Conservation (phyloP, 108 stramenopile species). For the Skeletonema marinoi region DNA sequence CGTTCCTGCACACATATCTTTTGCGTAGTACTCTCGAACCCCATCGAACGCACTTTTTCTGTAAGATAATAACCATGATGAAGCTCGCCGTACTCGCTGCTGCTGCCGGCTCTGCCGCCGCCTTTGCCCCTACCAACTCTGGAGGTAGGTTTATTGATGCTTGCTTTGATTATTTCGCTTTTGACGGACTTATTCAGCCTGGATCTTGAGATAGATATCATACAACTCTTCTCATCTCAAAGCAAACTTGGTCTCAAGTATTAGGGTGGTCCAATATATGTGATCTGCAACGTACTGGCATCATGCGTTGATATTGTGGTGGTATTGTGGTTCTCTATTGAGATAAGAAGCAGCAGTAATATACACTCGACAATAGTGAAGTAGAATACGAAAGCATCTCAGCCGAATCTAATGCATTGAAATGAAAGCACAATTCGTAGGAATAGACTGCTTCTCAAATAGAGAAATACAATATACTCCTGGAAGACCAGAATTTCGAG, state of each 20-base stretch:
- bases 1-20: not conserved
- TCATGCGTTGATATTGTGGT: not conserved
- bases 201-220: not conserved
- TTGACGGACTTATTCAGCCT: not conserved
- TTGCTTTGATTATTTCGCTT: not conserved
- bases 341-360: not conserved
- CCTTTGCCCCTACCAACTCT: slow-evolving; percentile 41
- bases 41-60: not conserved
- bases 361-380: not conserved
- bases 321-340: not conserved
- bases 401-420: not conserved
- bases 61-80: slow-evolving; percentile 26
- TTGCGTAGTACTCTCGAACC: not conserved
- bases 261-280: not conserved
- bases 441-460: not conserved
- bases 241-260: not conserved
- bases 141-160: slow-evolving; percentile 31
- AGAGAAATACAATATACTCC: not conserved
- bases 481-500: not conserved
- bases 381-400: not conserved
- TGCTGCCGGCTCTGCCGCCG: slow-evolving; percentile 38
- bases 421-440: too few species aligned
- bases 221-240: not conserved
- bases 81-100: slow-evolving; percentile 43
- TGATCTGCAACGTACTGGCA: not conserved